Evolutionary conservation across 2,329 filamentous ascomycete species (phyloP), one percentile per base, ranked within the genome.

Genomic region (Ascochyta koolunga): DNA sequence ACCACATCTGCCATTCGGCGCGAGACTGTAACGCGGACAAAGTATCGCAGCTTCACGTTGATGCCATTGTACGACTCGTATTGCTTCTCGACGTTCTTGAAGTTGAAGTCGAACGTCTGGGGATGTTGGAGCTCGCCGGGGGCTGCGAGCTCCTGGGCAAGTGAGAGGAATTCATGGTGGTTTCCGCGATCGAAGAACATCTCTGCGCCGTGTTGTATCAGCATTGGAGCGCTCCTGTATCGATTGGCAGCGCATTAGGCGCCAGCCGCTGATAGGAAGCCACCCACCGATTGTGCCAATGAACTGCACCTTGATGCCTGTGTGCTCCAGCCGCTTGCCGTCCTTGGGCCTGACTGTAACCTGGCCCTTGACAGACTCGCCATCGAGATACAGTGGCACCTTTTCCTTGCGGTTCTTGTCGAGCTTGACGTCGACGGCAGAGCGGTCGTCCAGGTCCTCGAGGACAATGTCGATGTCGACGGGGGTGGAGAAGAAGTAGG

Each of bases 171-270:
- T 79, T 99, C 95, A 82, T 99, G 96, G 80, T 98, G 95, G 76
- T 97, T 99, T 68, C 93, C 93, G 72, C 95, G 91, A 77, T 99
- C 95, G 78, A 96, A 99, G 85, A 98, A 99, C 95, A 99, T 99
- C 77, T 99, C 95, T 96, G 52, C 24, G 32, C 38, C 45, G 41
- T 16, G 22, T 5, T 19, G 29, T 38, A 46, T 61, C 47, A 66
- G 69, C 56, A 51, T 50, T 25, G 22, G 15, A 19, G 2, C 3
- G 27, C 27, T 5, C 8, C 6, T 13, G 27, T 21, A 5, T 29
- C 39, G 21, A 36, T 8, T 6, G 19, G 11, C n/a, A 10, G 36
- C 13, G 21, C 31, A 41, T 37, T 16, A 50, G 51, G 40, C 51
- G 36, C 45, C 46, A 50, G 36, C 40, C n/a, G 19, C n/a, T 24